Base-by-base conservation (phyloP, 2,329 filamentous ascomycete species). In the Colletotrichum liaoningense region DNA sequence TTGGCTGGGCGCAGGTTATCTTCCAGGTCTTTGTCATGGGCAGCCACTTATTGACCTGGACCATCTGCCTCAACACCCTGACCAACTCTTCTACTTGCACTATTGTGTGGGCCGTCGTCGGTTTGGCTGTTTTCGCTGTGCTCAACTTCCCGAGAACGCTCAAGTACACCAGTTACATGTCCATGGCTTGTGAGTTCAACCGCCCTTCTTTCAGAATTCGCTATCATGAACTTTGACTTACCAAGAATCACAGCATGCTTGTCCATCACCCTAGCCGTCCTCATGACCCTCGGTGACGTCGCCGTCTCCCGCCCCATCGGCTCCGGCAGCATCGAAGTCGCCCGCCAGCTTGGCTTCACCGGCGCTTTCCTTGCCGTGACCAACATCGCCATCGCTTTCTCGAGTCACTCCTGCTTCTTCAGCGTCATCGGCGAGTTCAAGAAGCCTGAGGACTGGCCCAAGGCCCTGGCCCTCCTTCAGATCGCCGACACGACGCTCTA, bases 21-120 rank as follows among this genome's bases (percentile, higher is more conserved):
- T 91, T 93, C 79, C 85, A 93, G 62, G 81, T 93, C 35, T 93
- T 93, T 79, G 88, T 93, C 79, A 92, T 93, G 88, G 91, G 88
- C 5, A 91, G 90, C 70, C 93, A 94, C 78, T 81, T 94, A n/a
- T 83, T 93, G 66, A 92, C 90, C 0, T 93, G 92, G 82, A 88
- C 87, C 38, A 90, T 93, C 74, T 91, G 91, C 78, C 84, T 93
- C 80, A 93, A 93, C 78, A 89, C 87, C 1, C 83, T 93, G 60
- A 91, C 91, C 1, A 80, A 86, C 49, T 88, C 90, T 77, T 87
- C 86, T 0, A 86, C 88, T 0, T 94, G 92, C 80, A 91, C 90
- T 4, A 89, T 93, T 69, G 84, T 90, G 1, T 93, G 90, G 82
- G 89, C 87, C 4, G 83, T 91, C n/a, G 83, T 91, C 1, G 91